phyloP scores from a whole-genome alignment of 495 filamentous ascomycete species.

The Penicillium pulvis region DNA sequence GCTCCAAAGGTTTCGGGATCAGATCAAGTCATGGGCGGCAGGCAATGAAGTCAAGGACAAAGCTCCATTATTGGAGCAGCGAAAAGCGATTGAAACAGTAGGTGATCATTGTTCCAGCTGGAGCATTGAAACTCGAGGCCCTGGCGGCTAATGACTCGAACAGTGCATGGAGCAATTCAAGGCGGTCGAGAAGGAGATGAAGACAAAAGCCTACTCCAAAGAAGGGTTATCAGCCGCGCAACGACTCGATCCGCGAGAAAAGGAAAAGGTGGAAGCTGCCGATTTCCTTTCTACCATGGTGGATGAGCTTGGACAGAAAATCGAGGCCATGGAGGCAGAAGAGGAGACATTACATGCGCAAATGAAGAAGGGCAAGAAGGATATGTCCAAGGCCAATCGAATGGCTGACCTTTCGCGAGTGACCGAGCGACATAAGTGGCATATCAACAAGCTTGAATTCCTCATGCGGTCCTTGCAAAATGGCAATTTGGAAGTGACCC shows the following conservation, averaged over 20 bases:
- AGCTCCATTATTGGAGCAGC: conserved; percentile 86
- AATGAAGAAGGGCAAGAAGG: conserved; percentile 92
- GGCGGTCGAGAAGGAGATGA: conserved; percentile 99
- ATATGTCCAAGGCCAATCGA: conserved; percentile 77
- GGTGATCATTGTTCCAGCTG: conserved; percentile 8
- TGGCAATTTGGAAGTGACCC: conserved; percentile 80
- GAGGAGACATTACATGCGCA: conserved; percentile 82
- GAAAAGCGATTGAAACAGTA: conserved; percentile 95
- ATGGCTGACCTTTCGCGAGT: conserved; percentile 80
- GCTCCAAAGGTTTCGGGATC: conserved; percentile 92
- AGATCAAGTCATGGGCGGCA: conserved; percentile 98
- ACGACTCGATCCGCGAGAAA: conserved; percentile 92
- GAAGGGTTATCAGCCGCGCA: conserved; percentile 88
- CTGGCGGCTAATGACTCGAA: conserved; percentile 11
- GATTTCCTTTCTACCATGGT: conserved; percentile 85
- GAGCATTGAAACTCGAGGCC: neutral
- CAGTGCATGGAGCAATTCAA: conserved; percentile 99
- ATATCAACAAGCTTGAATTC: conserved; percentile 88
- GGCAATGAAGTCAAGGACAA: conserved; percentile 99
- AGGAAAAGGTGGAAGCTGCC: conserved; percentile 82
- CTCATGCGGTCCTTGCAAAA: conserved; percentile 89
- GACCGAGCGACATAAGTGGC: conserved; percentile 95
- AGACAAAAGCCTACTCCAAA: conserved; percentile 99
- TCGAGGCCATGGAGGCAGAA: conserved; percentile 90
- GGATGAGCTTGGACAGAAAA: conserved; percentile 90